Conservation (phyloP, 2,329 filamentous ascomycete species). For the Raffaelea deltoideospora region DNA sequence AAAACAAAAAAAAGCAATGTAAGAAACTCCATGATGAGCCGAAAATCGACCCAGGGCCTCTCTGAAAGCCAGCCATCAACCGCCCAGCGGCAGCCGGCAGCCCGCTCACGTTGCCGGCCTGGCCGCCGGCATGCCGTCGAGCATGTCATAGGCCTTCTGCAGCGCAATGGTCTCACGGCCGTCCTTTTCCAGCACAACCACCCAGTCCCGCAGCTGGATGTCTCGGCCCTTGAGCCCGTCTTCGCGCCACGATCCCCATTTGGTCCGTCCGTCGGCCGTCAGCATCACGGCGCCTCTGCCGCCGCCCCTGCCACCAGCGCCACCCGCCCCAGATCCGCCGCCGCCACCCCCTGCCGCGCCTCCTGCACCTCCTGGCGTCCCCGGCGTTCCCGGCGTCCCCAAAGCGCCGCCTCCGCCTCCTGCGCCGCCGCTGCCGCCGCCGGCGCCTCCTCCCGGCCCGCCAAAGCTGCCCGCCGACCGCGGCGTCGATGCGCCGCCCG, state of each 20-base stretch:
- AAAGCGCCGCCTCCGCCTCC: background rate
- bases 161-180: constrained; percentile 47
- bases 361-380: constrained; percentile 15
- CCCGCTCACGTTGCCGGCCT: constrained; percentile 1
- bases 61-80: no score
- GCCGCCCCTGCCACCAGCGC: background rate
- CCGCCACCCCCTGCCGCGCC: constrained; percentile 17
- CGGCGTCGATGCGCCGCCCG: constrained; percentile 38
- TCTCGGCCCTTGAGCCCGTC: constrained; percentile 60
- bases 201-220: constrained; percentile 73
- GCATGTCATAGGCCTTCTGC: constrained; percentile 38
- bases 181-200: constrained; percentile 66
- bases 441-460: constrained; percentile 18
- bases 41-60: no score
- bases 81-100: no score
- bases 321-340: background rate
- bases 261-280: constrained; percentile 43
- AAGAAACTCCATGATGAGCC: no score
- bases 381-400: constrained; percentile 13
- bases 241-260: constrained; percentile 63
- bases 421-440: constrained; percentile 11
- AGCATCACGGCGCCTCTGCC: constrained; percentile 19
- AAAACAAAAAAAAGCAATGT: no score
- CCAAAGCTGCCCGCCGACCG: constrained; percentile 19
- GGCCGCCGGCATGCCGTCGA: constrained; percentile 27